Conservation (phyloP, 805 yeast species). For the Suhomyces vadensis region DNA sequence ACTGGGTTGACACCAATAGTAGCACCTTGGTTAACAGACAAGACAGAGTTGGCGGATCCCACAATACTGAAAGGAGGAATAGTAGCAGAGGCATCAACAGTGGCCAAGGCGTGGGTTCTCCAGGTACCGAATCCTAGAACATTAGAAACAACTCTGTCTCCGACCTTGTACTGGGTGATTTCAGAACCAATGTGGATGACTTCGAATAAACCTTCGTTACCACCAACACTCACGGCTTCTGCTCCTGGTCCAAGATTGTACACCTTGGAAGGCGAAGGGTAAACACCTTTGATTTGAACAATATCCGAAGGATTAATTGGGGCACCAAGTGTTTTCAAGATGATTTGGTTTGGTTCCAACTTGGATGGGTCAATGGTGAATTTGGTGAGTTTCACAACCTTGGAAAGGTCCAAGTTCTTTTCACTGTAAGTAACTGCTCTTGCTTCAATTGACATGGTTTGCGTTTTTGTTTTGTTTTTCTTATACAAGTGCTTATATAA, state of each 20-base stretch:
- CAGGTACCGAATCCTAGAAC: conserved; percentile 24
- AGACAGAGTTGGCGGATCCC: conserved; percentile 3
- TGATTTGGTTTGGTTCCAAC: conserved; percentile 40
- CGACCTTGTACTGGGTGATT: conserved; percentile 15
- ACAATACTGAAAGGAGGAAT: conserved; percentile 15
- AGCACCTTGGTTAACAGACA: conserved; percentile 21
- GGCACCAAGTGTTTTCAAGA: conserved; percentile 71
- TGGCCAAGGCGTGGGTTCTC: conserved; percentile 23
- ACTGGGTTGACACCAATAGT: conserved; percentile 23
- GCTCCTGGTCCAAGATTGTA: conserved; percentile 10
- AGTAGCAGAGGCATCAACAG: conserved; percentile 8
- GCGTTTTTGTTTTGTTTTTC: background rate
- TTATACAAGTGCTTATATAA: too few species aligned
- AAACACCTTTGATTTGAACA: conserved; percentile 82
- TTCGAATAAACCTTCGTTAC: conserved; percentile 24
- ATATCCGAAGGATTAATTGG: conserved; percentile 92
- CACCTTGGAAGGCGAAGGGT: conserved; percentile 65
- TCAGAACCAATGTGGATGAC: conserved; percentile 17
- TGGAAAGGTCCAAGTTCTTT: conserved; percentile 20
- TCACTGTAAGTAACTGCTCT: conserved; percentile 28
- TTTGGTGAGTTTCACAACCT: conserved; percentile 20
- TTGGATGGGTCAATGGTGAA: conserved; percentile 23
- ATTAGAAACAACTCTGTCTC: conserved; percentile 22
- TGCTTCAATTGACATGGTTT: conserved; percentile 18
- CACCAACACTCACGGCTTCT: conserved; percentile 15